Conservation (phyloP, 257 asterid genomes). For the Haberlea rhodopensis region DNA sequence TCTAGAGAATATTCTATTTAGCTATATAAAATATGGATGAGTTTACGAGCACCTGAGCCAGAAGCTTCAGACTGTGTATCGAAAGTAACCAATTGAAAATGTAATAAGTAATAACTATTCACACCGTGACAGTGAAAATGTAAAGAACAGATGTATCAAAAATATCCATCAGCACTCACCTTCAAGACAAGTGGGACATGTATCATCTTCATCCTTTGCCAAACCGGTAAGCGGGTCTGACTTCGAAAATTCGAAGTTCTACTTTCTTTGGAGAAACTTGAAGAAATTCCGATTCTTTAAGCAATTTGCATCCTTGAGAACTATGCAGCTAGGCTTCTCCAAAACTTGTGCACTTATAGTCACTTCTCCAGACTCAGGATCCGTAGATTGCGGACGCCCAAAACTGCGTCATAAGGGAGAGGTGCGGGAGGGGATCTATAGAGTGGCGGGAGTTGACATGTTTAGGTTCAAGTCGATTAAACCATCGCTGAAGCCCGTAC, state of each 20-base stretch:
- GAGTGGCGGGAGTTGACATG: constrained; percentile 51
- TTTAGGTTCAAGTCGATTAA: constrained; percentile 46
- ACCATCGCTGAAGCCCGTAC: constrained; percentile 36
- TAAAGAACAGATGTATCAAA: background rate
- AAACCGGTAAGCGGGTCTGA: constrained; percentile 23
- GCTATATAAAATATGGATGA: too few relatives aligned
- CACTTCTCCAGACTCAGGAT: constrained; percentile 29
- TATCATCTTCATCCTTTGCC: constrained; percentile 39
- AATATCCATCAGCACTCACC: constrained; percentile 24
- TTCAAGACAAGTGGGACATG: constrained; percentile 56
- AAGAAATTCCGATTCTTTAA: constrained; percentile 22
- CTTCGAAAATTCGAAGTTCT: constrained; percentile 30
- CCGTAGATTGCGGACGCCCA: constrained; percentile 39
- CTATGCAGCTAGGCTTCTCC: constrained; percentile 23
- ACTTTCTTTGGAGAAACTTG: constrained; percentile 32
- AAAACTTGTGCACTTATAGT: constrained; percentile 18
- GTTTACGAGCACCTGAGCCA: background rate
- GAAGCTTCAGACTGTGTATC: background rate
- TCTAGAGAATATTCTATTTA: too few relatives aligned
- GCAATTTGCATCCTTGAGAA: constrained; percentile 38
- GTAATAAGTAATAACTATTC: background rate
- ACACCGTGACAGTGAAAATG: background rate
- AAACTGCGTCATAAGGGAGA: constrained; percentile 48
- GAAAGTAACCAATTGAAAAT: background rate
- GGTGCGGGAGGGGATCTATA: constrained; percentile 52